phyloP scores from a whole-genome alignment of 805 yeast species.

The Saccharomycopsis fermentans region DNA sequence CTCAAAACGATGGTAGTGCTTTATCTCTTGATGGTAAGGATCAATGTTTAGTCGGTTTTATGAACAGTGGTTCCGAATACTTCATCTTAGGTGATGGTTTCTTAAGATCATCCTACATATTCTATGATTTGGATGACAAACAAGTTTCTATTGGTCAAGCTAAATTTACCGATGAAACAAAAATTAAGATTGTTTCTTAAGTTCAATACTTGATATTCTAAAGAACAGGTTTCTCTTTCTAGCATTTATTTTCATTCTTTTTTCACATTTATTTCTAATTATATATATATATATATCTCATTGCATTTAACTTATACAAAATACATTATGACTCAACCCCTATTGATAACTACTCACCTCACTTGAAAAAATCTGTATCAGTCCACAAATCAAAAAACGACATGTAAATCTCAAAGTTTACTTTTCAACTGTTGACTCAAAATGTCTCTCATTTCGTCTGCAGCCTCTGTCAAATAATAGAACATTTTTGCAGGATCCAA shows the following conservation, averaged over 20 bases:
- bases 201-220: background rate
- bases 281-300: background rate
- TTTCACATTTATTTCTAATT: background rate
- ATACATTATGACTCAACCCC: no score
- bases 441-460: conserved; percentile 68
- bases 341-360: no score
- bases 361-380: no score
- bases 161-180: conserved; percentile 20
- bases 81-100: conserved; percentile 47
- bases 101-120: conserved; percentile 42
- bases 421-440: conserved; percentile 25
- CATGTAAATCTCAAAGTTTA: background rate
- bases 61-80: conserved; percentile 26
- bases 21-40: conserved; percentile 3
- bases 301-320: background rate
- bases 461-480: conserved; percentile 64
- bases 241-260: background rate
- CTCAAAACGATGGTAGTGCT: conserved; percentile 19
- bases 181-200: conserved; percentile 21
- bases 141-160: conserved; percentile 40
- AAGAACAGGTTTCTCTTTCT: background rate
- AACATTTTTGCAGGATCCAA: conserved; percentile 47
- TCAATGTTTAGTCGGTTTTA: conserved; percentile 37
- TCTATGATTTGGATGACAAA: conserved; percentile 39
- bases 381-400: background rate